Base-by-base conservation (phyloP, 2,329 filamentous ascomycete genomes). In the Phaeosphaeriaceae sp. region DNA sequence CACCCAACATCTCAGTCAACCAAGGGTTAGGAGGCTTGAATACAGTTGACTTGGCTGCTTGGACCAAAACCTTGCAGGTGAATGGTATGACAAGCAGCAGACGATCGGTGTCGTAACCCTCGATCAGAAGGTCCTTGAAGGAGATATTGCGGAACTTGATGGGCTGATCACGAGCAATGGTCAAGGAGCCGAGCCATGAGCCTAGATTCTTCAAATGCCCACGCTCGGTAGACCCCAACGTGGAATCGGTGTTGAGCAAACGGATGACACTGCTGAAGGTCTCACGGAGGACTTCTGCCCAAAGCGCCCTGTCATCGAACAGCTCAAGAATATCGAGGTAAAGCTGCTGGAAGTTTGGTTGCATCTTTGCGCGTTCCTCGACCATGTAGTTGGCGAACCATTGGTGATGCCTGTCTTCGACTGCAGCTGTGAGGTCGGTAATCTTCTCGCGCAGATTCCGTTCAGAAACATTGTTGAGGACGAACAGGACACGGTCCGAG, bases 301-400 rank as follows among this genome's bases (percentile, higher is more conserved):
- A 97, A 1, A 99, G 82, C 10, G 85, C 80, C 72, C 87, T 91
- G 74, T 95, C 89, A 66, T 92, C 87, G 67, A 98, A 92, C 32
- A 93, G 86, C 56, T 90, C 90, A 60, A 99, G 86, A 52, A 99
- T 86, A 69, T 97, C 92, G 51, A 98, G 86, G 75, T 99, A 99
- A 22, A 99, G 87, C 59, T 91, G 86, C 69, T 99, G 95, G 73
- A 96, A 98, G 77, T 99, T 99, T 6, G 94, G 94, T 75, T 99
- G 94, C 83, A 97, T 90, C 79, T 97, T 98, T 30, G 94, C 96
- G 48, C 96, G 92, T 75, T 97, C 92, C 73, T 97, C 94, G 2
- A 99, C 95, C 10, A 99, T 84, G 72, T 98, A 97, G 49, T 89
- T 89, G 7, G 96, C 95, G 73, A 99, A 99, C 95, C 95, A 99